Evolutionary conservation across 768 basidiomycete genomes (phyloP).

Genomic region (Imleria badia): DNA sequence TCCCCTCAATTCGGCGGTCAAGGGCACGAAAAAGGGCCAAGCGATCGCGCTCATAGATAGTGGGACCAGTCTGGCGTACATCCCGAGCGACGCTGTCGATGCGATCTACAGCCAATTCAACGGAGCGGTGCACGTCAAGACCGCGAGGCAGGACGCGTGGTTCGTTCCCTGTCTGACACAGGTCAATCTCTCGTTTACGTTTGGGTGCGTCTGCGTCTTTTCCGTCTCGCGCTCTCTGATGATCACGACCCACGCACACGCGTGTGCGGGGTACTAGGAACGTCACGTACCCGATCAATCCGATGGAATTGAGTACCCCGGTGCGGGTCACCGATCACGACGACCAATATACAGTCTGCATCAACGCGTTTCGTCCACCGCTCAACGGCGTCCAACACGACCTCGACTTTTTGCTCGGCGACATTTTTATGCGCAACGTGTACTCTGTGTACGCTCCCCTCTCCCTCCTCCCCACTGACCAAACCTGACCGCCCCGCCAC

Average conservation of each 20-base stretch:
- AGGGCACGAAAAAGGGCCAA: slow-evolving; percentile 30
- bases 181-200: slow-evolving; percentile 29
- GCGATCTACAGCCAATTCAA: slow-evolving; percentile 40
- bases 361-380: slow-evolving; percentile 33
- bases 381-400: slow-evolving; percentile 27
- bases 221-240: not conserved
- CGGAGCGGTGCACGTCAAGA: slow-evolving; percentile 36
- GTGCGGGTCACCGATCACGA: slow-evolving; percentile 25
- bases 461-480: not conserved
- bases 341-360: slow-evolving; percentile 39
- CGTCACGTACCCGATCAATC: slow-evolving; percentile 40
- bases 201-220: slow-evolving; percentile 2
- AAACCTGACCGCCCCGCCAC: not conserved
- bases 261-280: slow-evolving; percentile 17
- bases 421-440: slow-evolving; percentile 46
- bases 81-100: slow-evolving; percentile 35
- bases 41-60: slow-evolving; percentile 44
- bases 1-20: slow-evolving; percentile 30
- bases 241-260: no score
- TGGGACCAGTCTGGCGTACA: slow-evolving; percentile 39
- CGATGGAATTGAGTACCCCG: slow-evolving; percentile 42
- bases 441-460: slow-evolving; percentile 38
- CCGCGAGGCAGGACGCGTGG: slow-evolving; percentile 34
- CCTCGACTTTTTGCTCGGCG: slow-evolving; percentile 43
- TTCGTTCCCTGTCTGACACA: slow-evolving; percentile 34